Evolutionary conservation across 1,139 yeast genomes (phyloP).

Genomic region (Pichiaceae sp.): DNA sequence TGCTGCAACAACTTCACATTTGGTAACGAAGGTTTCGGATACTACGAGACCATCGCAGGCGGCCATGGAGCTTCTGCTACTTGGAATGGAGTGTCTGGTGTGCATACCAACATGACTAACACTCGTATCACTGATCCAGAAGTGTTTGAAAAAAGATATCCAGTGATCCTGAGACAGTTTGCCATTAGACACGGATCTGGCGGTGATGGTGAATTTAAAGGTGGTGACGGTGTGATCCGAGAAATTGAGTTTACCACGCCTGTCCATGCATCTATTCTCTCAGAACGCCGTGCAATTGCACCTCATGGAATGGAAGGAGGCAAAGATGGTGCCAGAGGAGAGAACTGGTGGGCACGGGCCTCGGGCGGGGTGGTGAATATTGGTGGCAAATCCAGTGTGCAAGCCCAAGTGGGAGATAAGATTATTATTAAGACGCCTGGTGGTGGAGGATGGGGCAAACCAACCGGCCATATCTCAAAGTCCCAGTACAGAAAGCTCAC

Average conservation of each 20-base stretch:
- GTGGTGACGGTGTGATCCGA: slow-evolving; percentile 30
- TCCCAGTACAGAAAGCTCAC: too few species aligned
- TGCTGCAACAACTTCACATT: too few species aligned
- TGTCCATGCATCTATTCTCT: slow-evolving; percentile 27
- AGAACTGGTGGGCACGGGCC: slow-evolving; percentile 32
- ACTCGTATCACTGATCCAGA: slow-evolving; percentile 32
- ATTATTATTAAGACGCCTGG: slow-evolving; percentile 39
- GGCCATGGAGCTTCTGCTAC: slow-evolving; percentile 36
- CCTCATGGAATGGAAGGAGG: slow-evolving; percentile 32
- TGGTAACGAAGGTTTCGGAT: too few species aligned
- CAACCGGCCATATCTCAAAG: too few species aligned
- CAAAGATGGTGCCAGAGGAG: slow-evolving; percentile 31
- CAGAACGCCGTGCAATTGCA: slow-evolving; percentile 29
- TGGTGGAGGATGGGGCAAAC: slow-evolving; percentile 41
- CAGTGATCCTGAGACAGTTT: slow-evolving; percentile 27
- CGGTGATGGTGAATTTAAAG: slow-evolving; percentile 25
- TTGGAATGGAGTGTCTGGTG: slow-evolving; percentile 32
- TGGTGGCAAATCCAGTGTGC: slow-evolving; percentile 24
- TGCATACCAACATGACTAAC: slow-evolving; percentile 39
- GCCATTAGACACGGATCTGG: slow-evolving; percentile 23
- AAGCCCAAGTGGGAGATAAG: slow-evolving; percentile 32
- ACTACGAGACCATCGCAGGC: slow-evolving; percentile 39
- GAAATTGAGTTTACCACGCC: slow-evolving; percentile 28
- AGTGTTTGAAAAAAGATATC: slow-evolving; percentile 30
- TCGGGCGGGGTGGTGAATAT: slow-evolving; percentile 14